These are phyloP conservation scores for Trypanosomatidae sp. DNA, from an alignment of 208 protist genomes.

Conservation along the genomic window DNA sequence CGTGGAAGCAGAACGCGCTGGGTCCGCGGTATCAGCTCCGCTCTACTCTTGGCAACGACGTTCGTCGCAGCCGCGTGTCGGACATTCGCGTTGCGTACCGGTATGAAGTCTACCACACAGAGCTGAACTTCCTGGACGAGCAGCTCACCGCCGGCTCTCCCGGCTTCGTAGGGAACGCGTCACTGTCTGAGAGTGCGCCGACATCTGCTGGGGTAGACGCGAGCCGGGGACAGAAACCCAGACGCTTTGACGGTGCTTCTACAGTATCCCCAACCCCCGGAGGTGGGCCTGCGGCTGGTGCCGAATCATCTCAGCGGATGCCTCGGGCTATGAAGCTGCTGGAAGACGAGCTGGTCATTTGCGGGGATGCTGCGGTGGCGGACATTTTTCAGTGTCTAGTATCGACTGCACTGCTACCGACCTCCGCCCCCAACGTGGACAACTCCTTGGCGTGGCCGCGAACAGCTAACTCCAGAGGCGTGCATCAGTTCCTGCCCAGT, in stretches of 20 bases:
- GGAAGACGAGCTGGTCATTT: slow-evolving; percentile 70
- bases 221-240: neutral
- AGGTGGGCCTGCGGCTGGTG: neutral
- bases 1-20: slow-evolving; percentile 94
- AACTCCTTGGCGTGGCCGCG: neutral
- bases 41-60: slow-evolving; percentile 93
- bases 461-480: slow-evolving; percentile 1
- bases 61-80: slow-evolving; percentile 94
- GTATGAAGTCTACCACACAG: slow-evolving; percentile 92
- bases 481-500: no score
- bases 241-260: neutral
- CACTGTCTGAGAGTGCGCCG: neutral
- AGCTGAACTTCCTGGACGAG: slow-evolving; percentile 87
- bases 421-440: neutral
- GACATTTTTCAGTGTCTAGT: slow-evolving; percentile 1
- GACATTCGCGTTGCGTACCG: slow-evolving; percentile 96
- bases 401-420: slow-evolving; percentile 1
- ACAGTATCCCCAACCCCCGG: neutral
- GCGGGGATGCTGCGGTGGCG: slow-evolving; percentile 39
- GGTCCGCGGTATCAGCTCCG: slow-evolving; percentile 89
- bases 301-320: slow-evolving; percentile 33
- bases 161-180: neutral
- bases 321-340: slow-evolving; percentile 73
- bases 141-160: slow-evolving; percentile 40
- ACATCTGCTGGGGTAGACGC: neutral